phyloP scores from a whole-genome alignment of 371 early-diverging fungal genomes.

The Mortierella sp. region DNA sequence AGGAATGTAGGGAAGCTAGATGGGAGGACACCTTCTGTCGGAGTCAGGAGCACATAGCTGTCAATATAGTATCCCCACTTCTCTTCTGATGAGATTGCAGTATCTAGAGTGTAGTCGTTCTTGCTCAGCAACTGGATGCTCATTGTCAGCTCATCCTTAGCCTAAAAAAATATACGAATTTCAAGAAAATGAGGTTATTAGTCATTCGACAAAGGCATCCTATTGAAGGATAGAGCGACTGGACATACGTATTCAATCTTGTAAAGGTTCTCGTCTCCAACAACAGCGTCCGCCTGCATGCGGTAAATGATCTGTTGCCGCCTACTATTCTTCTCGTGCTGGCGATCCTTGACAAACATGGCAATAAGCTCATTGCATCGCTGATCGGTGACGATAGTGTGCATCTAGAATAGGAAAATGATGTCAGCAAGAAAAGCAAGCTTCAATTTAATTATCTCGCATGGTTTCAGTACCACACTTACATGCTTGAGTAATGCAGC shows the following conservation, averaged over 20 bases:
- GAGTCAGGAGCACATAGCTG: slow-evolving; percentile 85
- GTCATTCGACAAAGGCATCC: background rate
- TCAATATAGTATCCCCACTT: slow-evolving; percentile 95
- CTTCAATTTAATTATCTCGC: background rate
- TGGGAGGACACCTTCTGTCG: slow-evolving; percentile 79
- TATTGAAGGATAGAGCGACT: background rate
- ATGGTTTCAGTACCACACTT: slow-evolving; percentile 15
- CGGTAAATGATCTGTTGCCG: slow-evolving; percentile 86
- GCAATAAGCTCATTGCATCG: slow-evolving; percentile 69
- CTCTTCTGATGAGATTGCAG: slow-evolving; percentile 85
- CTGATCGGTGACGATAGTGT: slow-evolving; percentile 68
- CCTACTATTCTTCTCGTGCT: slow-evolving; percentile 69
- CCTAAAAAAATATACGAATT: slow-evolving; percentile 42
- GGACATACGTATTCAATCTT: slow-evolving; percentile 85
- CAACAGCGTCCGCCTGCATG: slow-evolving; percentile 82
- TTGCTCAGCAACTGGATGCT: slow-evolving; percentile 89
- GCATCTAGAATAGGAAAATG: slow-evolving; percentile 49
- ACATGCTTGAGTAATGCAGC: slow-evolving; percentile 86
- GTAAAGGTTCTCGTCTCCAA: slow-evolving; percentile 88
- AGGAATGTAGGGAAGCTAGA: slow-evolving; percentile 75
- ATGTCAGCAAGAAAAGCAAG: background rate
- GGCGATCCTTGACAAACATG: slow-evolving; percentile 67
- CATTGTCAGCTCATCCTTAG: slow-evolving; percentile 73
- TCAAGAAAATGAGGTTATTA: no score
- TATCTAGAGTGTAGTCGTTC: slow-evolving; percentile 85